A percentile compares a stretch with the other conserved stretches of the same genome.
phyloP scores from a whole-genome alignment of 768 basidiomycete species.

The Crepidotus variabilis region DNA sequence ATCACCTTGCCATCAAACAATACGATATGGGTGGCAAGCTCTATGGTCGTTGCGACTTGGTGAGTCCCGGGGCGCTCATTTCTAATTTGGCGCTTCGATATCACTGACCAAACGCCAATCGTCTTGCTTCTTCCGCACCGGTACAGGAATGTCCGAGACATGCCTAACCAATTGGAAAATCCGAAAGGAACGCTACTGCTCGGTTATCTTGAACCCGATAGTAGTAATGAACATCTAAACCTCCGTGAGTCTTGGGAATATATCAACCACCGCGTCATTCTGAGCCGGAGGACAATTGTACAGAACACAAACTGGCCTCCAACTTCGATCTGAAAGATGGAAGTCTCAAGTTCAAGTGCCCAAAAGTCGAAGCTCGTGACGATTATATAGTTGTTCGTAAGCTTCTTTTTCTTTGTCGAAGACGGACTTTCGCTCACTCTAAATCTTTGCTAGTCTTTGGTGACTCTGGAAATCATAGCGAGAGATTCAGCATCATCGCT shows the following conservation, averaged over 20 bases:
- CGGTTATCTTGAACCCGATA: constrained; percentile 36
- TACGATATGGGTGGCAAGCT: constrained; percentile 38
- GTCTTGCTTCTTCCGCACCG: constrained; percentile 17
- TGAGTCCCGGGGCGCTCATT: constrained; percentile 22
- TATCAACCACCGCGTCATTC: constrained; percentile 6
- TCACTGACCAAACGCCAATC: not conserved
- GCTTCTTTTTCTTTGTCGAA: constrained; percentile 17
- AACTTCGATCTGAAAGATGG: constrained; percentile 44
- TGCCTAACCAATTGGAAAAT: constrained; percentile 30
- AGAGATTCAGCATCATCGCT: constrained; percentile 46
- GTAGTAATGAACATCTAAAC: constrained; percentile 43
- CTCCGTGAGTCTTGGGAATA: constrained; percentile 27
- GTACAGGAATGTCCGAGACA: constrained; percentile 37
- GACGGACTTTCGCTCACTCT: not conserved
- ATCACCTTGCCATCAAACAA: constrained; percentile 34
- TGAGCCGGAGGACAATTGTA: not conserved
- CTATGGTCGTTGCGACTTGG: constrained; percentile 39
- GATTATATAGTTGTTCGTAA: constrained; percentile 51
- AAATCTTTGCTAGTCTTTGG: constrained; percentile 38
- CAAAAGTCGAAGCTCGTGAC: constrained; percentile 27
- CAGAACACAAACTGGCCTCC: constrained; percentile 48
- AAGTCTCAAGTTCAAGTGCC: constrained; percentile 37
- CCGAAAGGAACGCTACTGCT: constrained; percentile 38
- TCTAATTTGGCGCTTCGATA: constrained; percentile 2
- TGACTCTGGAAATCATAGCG: constrained; percentile 47